A percentile compares a stretch with the other conserved stretches of the same genome.
Evolutionary conservation across 192 early-diverging fungal species (phyloP).

Genomic region (Coemansia sp.): DNA sequence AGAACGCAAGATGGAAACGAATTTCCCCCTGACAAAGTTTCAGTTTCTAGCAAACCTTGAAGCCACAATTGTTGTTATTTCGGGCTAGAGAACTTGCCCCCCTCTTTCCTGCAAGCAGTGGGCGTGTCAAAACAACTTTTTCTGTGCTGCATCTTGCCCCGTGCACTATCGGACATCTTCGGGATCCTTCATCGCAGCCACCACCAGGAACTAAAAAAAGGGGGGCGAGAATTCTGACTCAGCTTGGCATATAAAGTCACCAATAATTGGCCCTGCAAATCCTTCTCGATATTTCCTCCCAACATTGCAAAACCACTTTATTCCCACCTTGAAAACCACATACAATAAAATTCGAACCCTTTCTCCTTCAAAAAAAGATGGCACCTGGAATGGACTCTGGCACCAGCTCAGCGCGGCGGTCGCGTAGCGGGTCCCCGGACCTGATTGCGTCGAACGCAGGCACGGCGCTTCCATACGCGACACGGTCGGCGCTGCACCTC

Average conservation of each 20-base stretch:
- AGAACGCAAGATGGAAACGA: not conserved
- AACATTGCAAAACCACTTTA: conserved; percentile 4
- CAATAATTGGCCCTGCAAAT: too few relatives aligned
- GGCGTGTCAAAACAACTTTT: too few relatives aligned
- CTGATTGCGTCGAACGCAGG: conserved; percentile 32
- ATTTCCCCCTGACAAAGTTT: conserved; percentile 10
- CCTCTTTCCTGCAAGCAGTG: too few relatives aligned
- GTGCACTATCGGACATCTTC: too few relatives aligned
- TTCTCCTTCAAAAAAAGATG: not conserved
- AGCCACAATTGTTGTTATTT: not conserved
- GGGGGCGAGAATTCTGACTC: too few relatives aligned
- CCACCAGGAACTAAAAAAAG: too few relatives aligned
- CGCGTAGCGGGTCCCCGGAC: conserved; percentile 36
- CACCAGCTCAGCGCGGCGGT: conserved; percentile 26
- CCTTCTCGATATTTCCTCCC: too few relatives aligned
- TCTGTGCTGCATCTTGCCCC: not conserved
- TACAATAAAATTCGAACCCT: not conserved
- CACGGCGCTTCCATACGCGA: conserved; percentile 29
- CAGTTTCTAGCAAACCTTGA: not conserved
- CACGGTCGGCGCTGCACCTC: conserved; percentile 59
- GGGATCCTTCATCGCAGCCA: too few relatives aligned
- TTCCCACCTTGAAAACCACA: not conserved
- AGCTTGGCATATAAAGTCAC: too few relatives aligned
- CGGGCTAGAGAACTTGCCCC: not conserved
- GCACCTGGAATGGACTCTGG: conserved; percentile 16